Base-by-base conservation (phyloP, 768 basidiomycete species). In the Glaciozyma martinii region DNA sequence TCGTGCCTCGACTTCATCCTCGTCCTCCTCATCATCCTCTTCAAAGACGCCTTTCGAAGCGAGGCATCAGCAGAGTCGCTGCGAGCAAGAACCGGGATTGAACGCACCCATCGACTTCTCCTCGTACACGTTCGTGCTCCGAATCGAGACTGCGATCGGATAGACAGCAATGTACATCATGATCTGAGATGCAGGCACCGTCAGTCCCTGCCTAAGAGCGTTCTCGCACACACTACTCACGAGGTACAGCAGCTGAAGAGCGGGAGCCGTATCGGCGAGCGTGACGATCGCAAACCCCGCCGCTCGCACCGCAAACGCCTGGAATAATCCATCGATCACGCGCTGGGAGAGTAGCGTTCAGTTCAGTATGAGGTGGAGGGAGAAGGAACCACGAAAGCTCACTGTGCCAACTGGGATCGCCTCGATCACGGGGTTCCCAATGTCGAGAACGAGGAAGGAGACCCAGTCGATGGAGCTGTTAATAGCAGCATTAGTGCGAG, bases 381-480 rank as follows among this genome's bases (percentile, higher is more conserved):
- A 44, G 37, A 23, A 25, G 21, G 33, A n/a, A 21, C 18, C 30
- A 18, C 3, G 13, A 15, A 23, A 3, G 30, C 65, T 5, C 6
- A 70, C 68, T 0, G 83, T 80, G 4, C 86, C 86, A 2, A 85
- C 64, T 0, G 92, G 86, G 46, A 98, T 84, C 0, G 78, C 76
- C 25, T 82, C 81, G 49, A 93, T 84, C 5, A 78, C 81, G 5
- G 84, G 78, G 62, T 85, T 91, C 8, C 89, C 86, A 49, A 97
- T 85, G 73, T 97, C 91, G 42, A 95, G 79, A 5, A 95, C 81
- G 73, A 94, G 77, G 79, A 97, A 94, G 76, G 82, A 88, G 66
- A 92, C 81, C 86, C 89, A 97, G 78, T 98, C 93, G 40, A 85
- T 85, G 7, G 50, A 65, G 60, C 52, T 57, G 50, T 1, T 44